Evolutionary conservation across 208 protist species (phyloP).

Genomic region (Entamoeba histolytica): DNA sequence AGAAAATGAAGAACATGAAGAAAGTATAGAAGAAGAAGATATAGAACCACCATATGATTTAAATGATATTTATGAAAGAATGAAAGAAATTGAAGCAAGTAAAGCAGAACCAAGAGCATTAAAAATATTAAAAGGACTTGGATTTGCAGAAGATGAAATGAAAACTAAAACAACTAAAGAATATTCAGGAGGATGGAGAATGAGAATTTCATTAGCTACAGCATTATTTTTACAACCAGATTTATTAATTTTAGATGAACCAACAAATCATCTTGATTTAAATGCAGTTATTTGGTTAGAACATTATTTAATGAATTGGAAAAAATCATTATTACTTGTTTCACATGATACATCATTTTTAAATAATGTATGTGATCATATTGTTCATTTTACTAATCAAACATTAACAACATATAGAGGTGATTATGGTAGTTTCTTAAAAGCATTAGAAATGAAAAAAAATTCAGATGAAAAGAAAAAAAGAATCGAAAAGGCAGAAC

Average conservation of each 20-base stretch:
- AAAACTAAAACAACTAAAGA: not conserved
- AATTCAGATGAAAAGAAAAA: conserved; percentile 46
- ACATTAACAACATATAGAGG: conserved; percentile 40
- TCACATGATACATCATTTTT: conserved; percentile 46
- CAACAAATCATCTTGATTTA: conserved; percentile 82
- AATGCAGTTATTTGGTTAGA: conserved; percentile 72
- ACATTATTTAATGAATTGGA: conserved; percentile 43
- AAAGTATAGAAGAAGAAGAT: not conserved
- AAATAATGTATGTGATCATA: conserved; percentile 40
- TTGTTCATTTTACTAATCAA: conserved; percentile 37
- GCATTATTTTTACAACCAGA: conserved; percentile 72
- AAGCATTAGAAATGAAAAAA: conserved; percentile 28
- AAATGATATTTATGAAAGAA: not conserved
- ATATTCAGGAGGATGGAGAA: conserved; percentile 45
- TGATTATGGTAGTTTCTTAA: conserved; percentile 39
- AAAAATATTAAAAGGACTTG: conserved; percentile 1
- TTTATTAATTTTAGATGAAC: conserved; percentile 79
- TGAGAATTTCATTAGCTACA: conserved; percentile 65
- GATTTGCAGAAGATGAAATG: conserved; percentile 4
- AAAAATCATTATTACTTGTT: conserved; percentile 36
- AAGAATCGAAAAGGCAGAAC: conserved; percentile 23
- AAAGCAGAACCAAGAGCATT: not conserved
- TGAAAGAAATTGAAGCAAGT: not conserved
- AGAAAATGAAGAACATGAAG: not conserved
- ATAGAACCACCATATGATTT: not conserved